Conservation (phyloP, 2,329 filamentous ascomycete species). For the Pezicula neosporulosa region DNA sequence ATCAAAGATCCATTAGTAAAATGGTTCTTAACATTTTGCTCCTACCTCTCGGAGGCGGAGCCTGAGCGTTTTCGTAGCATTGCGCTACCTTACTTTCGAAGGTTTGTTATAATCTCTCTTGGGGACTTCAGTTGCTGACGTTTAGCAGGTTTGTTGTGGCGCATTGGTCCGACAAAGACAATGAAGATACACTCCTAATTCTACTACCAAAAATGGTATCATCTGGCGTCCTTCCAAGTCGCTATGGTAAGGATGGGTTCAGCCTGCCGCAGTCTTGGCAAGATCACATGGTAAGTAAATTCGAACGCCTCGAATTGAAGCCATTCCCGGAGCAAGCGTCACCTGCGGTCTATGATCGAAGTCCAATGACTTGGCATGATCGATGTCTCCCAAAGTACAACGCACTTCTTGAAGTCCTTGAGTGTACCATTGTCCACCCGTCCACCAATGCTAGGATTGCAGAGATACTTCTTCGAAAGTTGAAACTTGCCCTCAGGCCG, state of each 20-base stretch:
- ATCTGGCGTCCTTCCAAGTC: slow-evolving; percentile 49
- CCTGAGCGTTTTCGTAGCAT: slow-evolving; percentile 71
- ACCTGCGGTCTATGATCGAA: slow-evolving; percentile 48
- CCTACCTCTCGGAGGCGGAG: slow-evolving; percentile 73
- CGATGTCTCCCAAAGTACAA: slow-evolving; percentile 66
- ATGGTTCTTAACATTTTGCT: slow-evolving; percentile 84
- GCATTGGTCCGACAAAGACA: slow-evolving; percentile 64
- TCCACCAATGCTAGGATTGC: slow-evolving; percentile 64
- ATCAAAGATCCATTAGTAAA: slow-evolving; percentile 61
- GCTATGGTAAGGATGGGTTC: slow-evolving; percentile 50
- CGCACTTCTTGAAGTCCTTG: slow-evolving; percentile 60
- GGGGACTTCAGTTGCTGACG: slow-evolving; percentile 15
- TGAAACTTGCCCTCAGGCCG: slow-evolving; percentile 61
- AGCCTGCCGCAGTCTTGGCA: slow-evolving; percentile 66
- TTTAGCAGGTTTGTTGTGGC: slow-evolving; percentile 64
- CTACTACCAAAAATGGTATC: slow-evolving; percentile 63
- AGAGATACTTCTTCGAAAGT: slow-evolving; percentile 60
- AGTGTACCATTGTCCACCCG: slow-evolving; percentile 59
- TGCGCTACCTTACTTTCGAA: slow-evolving; percentile 79
- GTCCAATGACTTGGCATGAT: slow-evolving; percentile 58
- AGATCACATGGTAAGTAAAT: slow-evolving; percentile 66
- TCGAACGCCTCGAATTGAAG: slow-evolving; percentile 60
- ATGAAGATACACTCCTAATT: slow-evolving; percentile 68
- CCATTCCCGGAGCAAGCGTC: slow-evolving; percentile 62
- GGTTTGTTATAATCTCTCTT: slow-evolving; percentile 35